phyloP scores from a whole-genome alignment of 2,329 filamentous ascomycete genomes.

The Xylariales sp. region DNA sequence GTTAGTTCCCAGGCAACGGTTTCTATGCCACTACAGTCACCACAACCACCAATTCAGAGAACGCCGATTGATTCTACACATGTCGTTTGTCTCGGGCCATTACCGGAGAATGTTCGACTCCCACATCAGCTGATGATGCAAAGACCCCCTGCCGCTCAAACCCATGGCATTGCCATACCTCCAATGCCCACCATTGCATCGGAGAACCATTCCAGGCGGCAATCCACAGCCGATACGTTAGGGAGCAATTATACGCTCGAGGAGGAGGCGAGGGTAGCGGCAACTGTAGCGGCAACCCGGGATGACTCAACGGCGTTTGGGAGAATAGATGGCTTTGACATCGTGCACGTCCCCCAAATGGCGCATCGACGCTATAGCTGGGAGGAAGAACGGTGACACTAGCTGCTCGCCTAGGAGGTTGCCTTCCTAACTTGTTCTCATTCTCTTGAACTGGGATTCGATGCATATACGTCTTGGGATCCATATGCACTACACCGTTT shows the following conservation, averaged over 20 bases:
- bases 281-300: conserved; percentile 31
- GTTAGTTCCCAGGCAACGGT: conserved; percentile 37
- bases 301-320: conserved; percentile 33
- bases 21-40: conserved; percentile 36
- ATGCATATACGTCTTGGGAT: conserved; percentile 11
- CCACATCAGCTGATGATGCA: conserved; percentile 48
- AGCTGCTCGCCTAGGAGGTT: background rate
- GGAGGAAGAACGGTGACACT: conserved; percentile 45
- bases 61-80: conserved; percentile 64
- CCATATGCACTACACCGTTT: conserved; percentile 26
- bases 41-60: conserved; percentile 55
- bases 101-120: conserved; percentile 62
- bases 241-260: conserved; percentile 69
- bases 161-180: conserved; percentile 45
- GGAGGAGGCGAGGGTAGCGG: conserved; percentile 55
- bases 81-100: conserved; percentile 65
- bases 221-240: conserved; percentile 57
- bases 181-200: conserved; percentile 46
- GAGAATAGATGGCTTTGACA: conserved; percentile 48
- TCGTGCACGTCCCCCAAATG: conserved; percentile 50
- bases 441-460: background rate
- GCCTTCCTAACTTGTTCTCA: background rate
- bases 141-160: conserved; percentile 45
- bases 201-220: conserved; percentile 43
- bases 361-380: conserved; percentile 51